Base-by-base conservation (phyloP, 495 filamentous ascomycete genomes). In the Achaetomiella virescens region DNA sequence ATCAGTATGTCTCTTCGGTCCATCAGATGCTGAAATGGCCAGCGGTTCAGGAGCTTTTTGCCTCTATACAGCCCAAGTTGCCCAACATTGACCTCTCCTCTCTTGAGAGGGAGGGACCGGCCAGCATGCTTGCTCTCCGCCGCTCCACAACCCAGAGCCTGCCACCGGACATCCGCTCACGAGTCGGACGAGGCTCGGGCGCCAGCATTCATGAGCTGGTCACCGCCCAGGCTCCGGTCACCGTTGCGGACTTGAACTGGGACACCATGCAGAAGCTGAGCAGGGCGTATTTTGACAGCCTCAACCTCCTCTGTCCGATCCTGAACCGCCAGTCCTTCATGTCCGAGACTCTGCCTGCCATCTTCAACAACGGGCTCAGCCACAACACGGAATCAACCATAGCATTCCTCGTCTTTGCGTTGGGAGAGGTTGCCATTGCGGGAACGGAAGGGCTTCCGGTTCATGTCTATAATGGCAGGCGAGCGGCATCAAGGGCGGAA, bases 1-100 rank as follows among this genome's bases (percentile, higher is more conserved):
- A 77, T 52, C 69, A 70, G 29, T 81, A 80, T 63, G 71, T 78
- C 29, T 77, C 79, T 24, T 75, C 78, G 1, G 76, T 79, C 24
- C 80, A 83, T 61, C 78, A 78, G 63, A 75, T 83, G 67, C 68
- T 83, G 40, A 72, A 73, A 8, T 84, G 81, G 81, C 81, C 81
- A 3, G 72, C 72, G 31, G 68, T 83, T 36, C 74, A 77, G 48
- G 73, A 77, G 55, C 64, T 79, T 1, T 64, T 81, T 22, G 63
- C 67, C 22, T 57, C 55, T 3, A 45, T 63, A 17, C 60, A 63
- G 41, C 40, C 54, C 11, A 70, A 73, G 44, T 41, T 65, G 11
- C 66, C 68, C 40, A 53, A 51, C 40, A 54, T 72, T 15, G 62
- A 73, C 56, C 53, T 70, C 2, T 54, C 70, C 48, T 52, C 48